phyloP scores from a whole-genome alignment of 495 filamentous ascomycete species.

The Cercophora sp. region DNA sequence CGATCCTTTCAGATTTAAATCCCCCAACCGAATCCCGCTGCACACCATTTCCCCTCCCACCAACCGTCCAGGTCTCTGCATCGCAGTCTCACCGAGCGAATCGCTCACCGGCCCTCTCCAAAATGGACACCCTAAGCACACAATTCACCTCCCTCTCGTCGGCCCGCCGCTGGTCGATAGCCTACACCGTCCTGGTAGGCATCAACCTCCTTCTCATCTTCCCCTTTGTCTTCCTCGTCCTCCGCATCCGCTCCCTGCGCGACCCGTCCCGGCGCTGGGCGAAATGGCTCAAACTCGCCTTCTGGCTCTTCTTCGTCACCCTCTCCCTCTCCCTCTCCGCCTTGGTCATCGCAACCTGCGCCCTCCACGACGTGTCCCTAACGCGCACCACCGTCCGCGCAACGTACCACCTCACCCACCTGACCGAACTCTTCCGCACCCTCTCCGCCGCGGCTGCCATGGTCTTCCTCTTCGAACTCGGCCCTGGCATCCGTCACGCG shows the following conservation, averaged over 20 bases:
- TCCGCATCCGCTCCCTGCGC: neutral
- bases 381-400: neutral
- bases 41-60: neutral
- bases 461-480: conserved; percentile 2
- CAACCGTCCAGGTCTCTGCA: neutral
- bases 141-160: neutral
- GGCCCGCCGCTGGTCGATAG: neutral
- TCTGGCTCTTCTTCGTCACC: neutral
- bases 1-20: neutral
- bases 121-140: neutral
- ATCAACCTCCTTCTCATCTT: conserved; percentile 2
- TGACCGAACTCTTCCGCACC: neutral
- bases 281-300: conserved; percentile 1
- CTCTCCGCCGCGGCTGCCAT: neutral
- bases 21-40: neutral
- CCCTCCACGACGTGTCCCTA: neutral
- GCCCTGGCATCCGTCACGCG: neutral
- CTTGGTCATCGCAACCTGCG: neutral
- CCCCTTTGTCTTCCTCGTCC: neutral
- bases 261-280: neutral
- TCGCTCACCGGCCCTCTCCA: neutral
- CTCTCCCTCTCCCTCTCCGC: neutral
- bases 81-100: neutral
- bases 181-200: neutral
- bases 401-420: neutral